These are phyloP conservation scores for Diaporthe batatas DNA, from an alignment of 2,329 filamentous ascomycete species.

Conservation along the genomic window DNA sequence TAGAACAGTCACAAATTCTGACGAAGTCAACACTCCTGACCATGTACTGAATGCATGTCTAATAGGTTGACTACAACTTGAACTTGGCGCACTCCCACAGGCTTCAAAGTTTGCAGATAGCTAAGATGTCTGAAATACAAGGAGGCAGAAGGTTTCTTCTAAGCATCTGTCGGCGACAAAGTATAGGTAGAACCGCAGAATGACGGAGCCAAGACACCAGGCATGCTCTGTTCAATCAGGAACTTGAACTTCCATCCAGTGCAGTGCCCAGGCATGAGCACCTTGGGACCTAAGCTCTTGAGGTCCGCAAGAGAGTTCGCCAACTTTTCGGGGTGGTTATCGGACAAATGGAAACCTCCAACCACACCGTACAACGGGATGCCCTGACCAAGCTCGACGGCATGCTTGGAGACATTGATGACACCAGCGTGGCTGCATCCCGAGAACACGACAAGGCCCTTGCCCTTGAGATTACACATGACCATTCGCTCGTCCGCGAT, in stretches of 20 bases:
- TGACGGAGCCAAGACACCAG: conserved; percentile 62
- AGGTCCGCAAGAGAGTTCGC: conserved; percentile 62
- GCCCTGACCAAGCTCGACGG: conserved; percentile 54
- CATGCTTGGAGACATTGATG: conserved; percentile 64
- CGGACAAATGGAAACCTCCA: conserved; percentile 67
- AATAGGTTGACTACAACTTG: background rate
- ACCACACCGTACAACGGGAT: conserved; percentile 63
- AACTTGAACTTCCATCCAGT: conserved; percentile 69
- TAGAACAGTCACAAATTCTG: background rate
- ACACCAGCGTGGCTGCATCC: conserved; percentile 69
- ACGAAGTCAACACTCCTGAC: background rate
- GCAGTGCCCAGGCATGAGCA: conserved; percentile 68
- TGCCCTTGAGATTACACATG: conserved; percentile 65
- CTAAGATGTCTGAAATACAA: too few species aligned
- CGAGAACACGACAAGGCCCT: conserved; percentile 67
- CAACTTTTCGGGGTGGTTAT: conserved; percentile 57
- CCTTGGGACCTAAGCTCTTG: conserved; percentile 58
- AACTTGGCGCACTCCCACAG: background rate
- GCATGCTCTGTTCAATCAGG: conserved; percentile 64
- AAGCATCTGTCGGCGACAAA: background rate
- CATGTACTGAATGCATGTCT: background rate
- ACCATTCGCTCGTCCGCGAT: conserved; percentile 67
- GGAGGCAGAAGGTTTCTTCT: rapidly evolving
- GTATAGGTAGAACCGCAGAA: conserved; percentile 61
- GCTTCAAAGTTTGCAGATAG: background rate